Evolutionary conservation across 768 basidiomycete genomes (phyloP).

Genomic region (Rhodotorula graminis): DNA sequence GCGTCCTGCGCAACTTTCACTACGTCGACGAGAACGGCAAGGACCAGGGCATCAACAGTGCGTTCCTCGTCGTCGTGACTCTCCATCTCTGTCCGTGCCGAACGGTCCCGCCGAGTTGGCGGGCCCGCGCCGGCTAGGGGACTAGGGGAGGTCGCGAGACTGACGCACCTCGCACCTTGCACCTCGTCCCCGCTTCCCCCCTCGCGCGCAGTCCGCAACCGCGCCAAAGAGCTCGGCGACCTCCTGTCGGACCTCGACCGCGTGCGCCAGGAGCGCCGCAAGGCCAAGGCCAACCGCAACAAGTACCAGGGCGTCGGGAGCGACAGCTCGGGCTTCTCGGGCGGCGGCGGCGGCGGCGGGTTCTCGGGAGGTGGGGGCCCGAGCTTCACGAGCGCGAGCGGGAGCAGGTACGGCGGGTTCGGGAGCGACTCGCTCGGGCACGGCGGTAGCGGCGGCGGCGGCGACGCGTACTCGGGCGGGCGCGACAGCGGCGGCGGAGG

Average conservation of each 20-base stretch:
- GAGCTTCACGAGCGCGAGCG: slow-evolving; percentile 58
- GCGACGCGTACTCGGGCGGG: slow-evolving; percentile 43
- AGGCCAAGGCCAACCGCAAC: slow-evolving; percentile 81
- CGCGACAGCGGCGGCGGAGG: slow-evolving; percentile 48
- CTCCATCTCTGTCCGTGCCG: slow-evolving; percentile 14
- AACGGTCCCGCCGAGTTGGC: too few relatives aligned
- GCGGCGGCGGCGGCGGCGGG: neutral
- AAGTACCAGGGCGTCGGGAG: slow-evolving; percentile 87
- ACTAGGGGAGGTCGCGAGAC: too few relatives aligned
- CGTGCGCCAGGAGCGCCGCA: slow-evolving; percentile 80
- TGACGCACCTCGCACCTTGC: neutral
- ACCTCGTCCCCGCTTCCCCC: neutral
- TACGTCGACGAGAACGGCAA: slow-evolving; percentile 98
- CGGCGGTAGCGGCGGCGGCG: slow-evolving; percentile 15
- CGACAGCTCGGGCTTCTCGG: slow-evolving; percentile 49
- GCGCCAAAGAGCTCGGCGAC: slow-evolving; percentile 86
- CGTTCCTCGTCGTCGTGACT: slow-evolving; percentile 29
- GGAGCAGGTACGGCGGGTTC: slow-evolving; percentile 64
- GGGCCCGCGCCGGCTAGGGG: too few relatives aligned
- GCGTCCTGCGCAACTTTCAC: slow-evolving; percentile 96
- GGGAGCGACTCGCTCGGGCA: slow-evolving; percentile 53
- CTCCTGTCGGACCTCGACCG: slow-evolving; percentile 84
- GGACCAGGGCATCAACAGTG: slow-evolving; percentile 95
- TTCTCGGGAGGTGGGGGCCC: slow-evolving; percentile 43
- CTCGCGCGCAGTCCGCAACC: slow-evolving; percentile 71